Percentiles rank a stretch among this genome's conserved stretches.
phyloP scores from a whole-genome alignment of 2,329 filamentous ascomycete species.

The Chrysoporthe cubensis region DNA sequence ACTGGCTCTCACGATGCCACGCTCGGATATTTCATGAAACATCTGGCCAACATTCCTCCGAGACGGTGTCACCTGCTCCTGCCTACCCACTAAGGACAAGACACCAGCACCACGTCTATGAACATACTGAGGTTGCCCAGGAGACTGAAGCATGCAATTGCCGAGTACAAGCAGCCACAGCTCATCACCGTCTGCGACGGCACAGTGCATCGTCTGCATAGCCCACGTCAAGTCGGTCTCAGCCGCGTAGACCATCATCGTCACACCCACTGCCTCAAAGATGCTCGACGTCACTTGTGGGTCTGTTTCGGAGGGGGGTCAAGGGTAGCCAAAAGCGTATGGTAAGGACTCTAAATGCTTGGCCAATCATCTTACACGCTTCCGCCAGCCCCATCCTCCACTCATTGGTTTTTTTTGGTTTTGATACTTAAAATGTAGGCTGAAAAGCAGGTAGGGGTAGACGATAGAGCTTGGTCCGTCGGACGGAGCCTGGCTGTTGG shows the following conservation, averaged over 20 bases:
- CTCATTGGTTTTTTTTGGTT: background rate
- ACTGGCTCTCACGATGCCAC: background rate
- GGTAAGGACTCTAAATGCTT: background rate
- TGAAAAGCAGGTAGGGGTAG: too few species aligned
- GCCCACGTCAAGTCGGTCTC: background rate
- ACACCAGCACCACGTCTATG: background rate
- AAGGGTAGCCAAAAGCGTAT: background rate
- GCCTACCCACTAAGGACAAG: background rate
- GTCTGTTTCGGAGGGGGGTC: background rate
- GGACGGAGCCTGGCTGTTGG: too few species aligned
- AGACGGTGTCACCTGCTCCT: constrained; percentile 1
- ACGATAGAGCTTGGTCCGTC: too few species aligned
- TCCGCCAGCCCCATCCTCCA: background rate
- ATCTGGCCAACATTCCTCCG: background rate
- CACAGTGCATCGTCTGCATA: background rate
- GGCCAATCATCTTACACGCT: constrained; percentile 22
- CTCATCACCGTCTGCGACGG: background rate
- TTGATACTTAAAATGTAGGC: background rate
- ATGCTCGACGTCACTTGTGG: background rate
- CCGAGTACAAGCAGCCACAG: background rate
- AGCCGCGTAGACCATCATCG: background rate
- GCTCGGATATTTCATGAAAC: background rate
- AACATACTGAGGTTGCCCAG: background rate
- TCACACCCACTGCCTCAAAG: background rate
- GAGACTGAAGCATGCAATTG: background rate